Conservation (phyloP, 2,329 filamentous ascomycete genomes). For the Diaporthe sp. region DNA sequence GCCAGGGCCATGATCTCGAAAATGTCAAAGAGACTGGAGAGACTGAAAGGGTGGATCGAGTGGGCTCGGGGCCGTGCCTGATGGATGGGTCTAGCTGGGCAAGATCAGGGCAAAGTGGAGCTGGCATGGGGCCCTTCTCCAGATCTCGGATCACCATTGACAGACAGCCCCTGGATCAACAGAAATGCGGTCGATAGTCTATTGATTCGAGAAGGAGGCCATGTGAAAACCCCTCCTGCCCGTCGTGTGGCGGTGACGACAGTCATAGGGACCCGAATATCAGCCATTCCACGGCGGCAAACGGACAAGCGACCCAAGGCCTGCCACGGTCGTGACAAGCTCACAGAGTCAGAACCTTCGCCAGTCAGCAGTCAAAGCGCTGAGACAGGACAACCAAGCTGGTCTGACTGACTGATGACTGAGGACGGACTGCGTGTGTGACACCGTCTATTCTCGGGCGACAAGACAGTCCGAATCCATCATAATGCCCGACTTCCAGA, state of each 20-base stretch:
- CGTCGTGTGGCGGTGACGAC: not conserved
- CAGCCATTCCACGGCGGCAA: not conserved
- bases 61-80: constrained; percentile 28
- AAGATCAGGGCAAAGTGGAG: constrained; percentile 32
- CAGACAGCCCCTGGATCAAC: constrained; percentile 6
- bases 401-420: not conserved
- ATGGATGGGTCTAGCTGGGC: constrained; percentile 7
- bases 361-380: constrained; percentile 24
- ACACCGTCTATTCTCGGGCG: constrained; percentile 14
- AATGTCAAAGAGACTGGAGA: constrained; percentile 26
- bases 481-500: constrained; percentile 12
- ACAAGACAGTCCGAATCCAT: constrained; percentile 15
- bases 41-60: constrained; percentile 7
- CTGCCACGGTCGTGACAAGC: not conserved
- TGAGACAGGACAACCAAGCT: constrained; percentile 7
- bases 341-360: not conserved
- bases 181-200: not conserved
- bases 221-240: not conserved
- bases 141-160: constrained; percentile 33
- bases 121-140: constrained; percentile 29
- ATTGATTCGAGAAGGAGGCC: not conserved
- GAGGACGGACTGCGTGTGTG: not conserved
- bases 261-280: not conserved
- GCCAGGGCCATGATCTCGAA: constrained; percentile 28
- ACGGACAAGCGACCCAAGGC: not conserved